A percentile compares a stretch with the other conserved stretches of the same genome.
phyloP scores from a whole-genome alignment of 2,329 filamentous ascomycete species.

The Botrytis cinerea region DNA sequence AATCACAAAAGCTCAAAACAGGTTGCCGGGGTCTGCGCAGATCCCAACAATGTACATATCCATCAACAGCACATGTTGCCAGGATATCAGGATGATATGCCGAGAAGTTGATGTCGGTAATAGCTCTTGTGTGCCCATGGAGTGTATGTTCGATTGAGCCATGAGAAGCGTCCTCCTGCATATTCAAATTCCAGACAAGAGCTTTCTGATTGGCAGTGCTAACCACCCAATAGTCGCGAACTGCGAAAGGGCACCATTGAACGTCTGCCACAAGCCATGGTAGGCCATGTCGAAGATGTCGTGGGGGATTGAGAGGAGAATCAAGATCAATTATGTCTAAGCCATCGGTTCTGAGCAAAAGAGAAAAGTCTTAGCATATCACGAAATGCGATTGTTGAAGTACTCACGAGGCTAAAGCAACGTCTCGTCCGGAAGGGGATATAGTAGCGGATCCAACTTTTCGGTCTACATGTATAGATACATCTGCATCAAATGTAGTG shows the following conservation, averaged over 20 bases:
- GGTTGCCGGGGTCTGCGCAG: constrained; percentile 72
- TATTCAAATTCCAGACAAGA: constrained; percentile 87
- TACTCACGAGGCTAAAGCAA: constrained; percentile 75
- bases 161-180: constrained; percentile 64
- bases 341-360: constrained; percentile 63
- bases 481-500: constrained; percentile 82
- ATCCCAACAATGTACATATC: constrained; percentile 92
- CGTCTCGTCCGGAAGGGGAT: constrained; percentile 85
- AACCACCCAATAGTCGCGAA: constrained; percentile 87
- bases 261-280: constrained; percentile 97
- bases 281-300: constrained; percentile 80
- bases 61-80: constrained; percentile 89
- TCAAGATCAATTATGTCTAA: constrained; percentile 91
- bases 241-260: constrained; percentile 93
- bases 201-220: constrained; percentile 95
- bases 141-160: constrained; percentile 83
- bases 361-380: background rate
- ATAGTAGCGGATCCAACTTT: constrained; percentile 86
- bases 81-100: constrained; percentile 88
- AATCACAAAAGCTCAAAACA: constrained; percentile 82
- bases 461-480: constrained; percentile 75
- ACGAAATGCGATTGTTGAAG: background rate
- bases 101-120: constrained; percentile 95
- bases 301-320: constrained; percentile 82
- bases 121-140: constrained; percentile 82